Evolutionary conservation across 805 yeast species (phyloP).

Genomic region (Komagataella mondaviorum): DNA sequence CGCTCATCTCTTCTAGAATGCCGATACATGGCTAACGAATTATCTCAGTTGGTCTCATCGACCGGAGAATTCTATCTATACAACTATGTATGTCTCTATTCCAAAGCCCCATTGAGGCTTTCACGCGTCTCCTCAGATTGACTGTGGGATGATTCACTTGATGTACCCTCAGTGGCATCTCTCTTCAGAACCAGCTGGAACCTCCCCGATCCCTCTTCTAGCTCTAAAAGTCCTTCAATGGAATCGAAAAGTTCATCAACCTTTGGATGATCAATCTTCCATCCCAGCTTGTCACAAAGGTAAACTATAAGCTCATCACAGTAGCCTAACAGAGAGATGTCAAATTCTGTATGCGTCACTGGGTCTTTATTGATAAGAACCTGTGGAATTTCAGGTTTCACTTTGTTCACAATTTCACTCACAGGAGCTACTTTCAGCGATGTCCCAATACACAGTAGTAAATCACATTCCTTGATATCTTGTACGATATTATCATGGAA

Average conservation of each 20-base stretch:
- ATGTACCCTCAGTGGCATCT: background rate
- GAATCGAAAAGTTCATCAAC: conserved; percentile 22
- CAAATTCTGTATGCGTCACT: conserved; percentile 66
- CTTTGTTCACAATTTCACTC: conserved; percentile 66
- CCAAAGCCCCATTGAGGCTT: too few relatives aligned
- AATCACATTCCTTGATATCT: conserved; percentile 61
- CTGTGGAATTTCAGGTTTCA: conserved; percentile 70
- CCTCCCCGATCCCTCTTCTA: conserved; percentile 15
- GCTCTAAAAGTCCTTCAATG: conserved; percentile 14
- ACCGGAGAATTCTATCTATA: background rate
- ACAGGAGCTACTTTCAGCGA: conserved; percentile 90
- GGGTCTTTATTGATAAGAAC: conserved; percentile 68
- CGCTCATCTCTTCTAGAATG: background rate
- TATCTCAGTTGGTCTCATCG: background rate
- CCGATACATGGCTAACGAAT: background rate
- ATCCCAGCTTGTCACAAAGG: conserved; percentile 39
- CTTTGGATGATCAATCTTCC: conserved; percentile 49
- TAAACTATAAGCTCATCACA: conserved; percentile 75
- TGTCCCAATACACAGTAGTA: conserved; percentile 78
- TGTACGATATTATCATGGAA: conserved; percentile 47
- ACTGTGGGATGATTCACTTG: background rate
- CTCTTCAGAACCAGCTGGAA: background rate
- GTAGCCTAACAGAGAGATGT: conserved; percentile 59
- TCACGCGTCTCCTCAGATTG: background rate
- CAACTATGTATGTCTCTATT: background rate